Conservation (phyloP, 768 basidiomycete genomes). For the Flagelloscypha sp. region DNA sequence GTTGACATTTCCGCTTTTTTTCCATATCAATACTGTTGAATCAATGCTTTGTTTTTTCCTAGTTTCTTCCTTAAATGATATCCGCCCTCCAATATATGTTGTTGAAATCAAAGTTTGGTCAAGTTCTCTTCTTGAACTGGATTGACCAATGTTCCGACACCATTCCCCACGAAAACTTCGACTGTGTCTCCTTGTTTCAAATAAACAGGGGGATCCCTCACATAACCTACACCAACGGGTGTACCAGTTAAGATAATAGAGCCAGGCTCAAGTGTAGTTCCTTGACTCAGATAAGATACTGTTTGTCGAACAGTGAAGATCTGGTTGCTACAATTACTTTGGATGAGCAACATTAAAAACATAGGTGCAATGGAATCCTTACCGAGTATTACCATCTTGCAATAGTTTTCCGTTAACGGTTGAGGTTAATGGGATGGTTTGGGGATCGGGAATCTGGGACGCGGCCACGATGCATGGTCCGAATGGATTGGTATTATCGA, state of each 20-base stretch:
- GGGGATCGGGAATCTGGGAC: constrained; percentile 55
- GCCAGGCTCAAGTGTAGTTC: constrained; percentile 75
- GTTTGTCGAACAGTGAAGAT: constrained; percentile 76
- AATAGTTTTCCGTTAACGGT: constrained; percentile 57
- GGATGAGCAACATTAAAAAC: not conserved
- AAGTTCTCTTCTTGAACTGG: constrained; percentile 69
- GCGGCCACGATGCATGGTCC: constrained; percentile 77
- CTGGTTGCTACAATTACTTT: constrained; percentile 47
- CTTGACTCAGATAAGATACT: constrained; percentile 74
- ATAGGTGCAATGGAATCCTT: constrained; percentile 17
- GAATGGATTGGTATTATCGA: constrained; percentile 63
- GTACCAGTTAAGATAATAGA: constrained; percentile 79
- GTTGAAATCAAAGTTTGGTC: too few relatives aligned
- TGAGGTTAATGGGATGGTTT: constrained; percentile 52
- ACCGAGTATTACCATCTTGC: constrained; percentile 79
- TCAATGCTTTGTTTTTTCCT: too few relatives aligned
- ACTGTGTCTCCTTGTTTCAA: constrained; percentile 71
- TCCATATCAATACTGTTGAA: too few relatives aligned
- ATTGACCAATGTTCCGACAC: constrained; percentile 76
- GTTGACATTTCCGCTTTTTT: too few relatives aligned
- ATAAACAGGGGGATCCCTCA: constrained; percentile 58
- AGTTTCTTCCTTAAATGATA: too few relatives aligned
- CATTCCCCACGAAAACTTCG: constrained; percentile 57
- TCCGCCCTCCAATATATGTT: too few relatives aligned
- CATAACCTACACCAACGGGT: constrained; percentile 77